Evolutionary conservation across 805 yeast genomes (phyloP).

Genomic region (Candida fluviatilis): DNA sequence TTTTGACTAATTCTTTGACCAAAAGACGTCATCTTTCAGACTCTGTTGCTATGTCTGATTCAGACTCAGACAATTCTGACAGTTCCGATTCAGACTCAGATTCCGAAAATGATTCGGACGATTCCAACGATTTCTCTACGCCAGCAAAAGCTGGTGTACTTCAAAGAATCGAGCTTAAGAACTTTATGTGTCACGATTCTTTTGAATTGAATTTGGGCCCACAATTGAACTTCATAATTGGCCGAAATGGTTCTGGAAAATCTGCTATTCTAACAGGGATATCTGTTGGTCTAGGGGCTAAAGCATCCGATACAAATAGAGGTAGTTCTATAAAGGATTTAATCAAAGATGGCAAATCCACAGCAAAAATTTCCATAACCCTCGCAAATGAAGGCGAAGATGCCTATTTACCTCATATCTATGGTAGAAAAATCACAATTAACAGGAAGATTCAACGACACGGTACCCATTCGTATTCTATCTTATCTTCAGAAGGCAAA

Average conservation of each 20-base stretch:
- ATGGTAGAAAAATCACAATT: constrained; percentile 65
- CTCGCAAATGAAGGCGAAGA: constrained; percentile 64
- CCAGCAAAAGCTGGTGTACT: constrained; percentile 63
- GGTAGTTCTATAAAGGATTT: constrained; percentile 67
- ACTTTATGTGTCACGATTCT: constrained; percentile 88
- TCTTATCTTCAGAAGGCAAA: constrained; percentile 50
- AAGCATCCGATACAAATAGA: constrained; percentile 82
- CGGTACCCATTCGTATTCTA: constrained; percentile 48
- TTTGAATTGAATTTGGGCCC: constrained; percentile 76
- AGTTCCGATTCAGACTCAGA: constrained; percentile 7
- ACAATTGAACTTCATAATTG: constrained; percentile 79
- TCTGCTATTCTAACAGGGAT: constrained; percentile 85
- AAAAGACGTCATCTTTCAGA: background rate
- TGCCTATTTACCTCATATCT: constrained; percentile 59
- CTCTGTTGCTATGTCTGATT: constrained; percentile 1
- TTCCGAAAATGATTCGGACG: constrained; percentile 9
- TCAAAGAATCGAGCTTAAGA: constrained; percentile 55
- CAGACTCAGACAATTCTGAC: constrained; percentile 8
- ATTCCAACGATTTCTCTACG: constrained; percentile 9
- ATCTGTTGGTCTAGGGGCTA: constrained; percentile 83
- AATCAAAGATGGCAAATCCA: constrained; percentile 70
- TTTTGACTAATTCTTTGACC: background rate
- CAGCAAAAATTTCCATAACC: constrained; percentile 63
- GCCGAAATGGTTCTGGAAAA: constrained; percentile 90
- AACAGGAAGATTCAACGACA: constrained; percentile 57